Percentiles rank a stretch among this genome's conserved stretches.
Conservation (phyloP, 768 basidiomycete genomes). For the Tricholoma sp. region DNA sequence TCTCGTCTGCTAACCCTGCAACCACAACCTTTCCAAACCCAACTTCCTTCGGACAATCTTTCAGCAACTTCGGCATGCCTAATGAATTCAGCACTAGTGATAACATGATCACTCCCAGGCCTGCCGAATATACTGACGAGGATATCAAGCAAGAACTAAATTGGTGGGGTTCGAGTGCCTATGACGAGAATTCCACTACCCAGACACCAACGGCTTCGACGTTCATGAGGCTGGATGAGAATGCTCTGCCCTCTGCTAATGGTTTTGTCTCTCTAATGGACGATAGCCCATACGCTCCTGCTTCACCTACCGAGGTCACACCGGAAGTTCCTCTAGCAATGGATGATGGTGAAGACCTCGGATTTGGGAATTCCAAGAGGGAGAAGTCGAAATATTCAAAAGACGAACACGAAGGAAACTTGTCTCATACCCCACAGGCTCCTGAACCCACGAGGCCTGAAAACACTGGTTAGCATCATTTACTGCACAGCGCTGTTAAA, state of each 20-base stretch:
- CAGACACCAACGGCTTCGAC: constrained; percentile 66
- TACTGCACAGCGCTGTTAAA: background rate
- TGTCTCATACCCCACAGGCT: constrained; percentile 3
- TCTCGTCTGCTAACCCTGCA: constrained; percentile 46
- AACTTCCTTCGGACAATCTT: constrained; percentile 28
- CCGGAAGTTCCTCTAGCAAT: constrained; percentile 17
- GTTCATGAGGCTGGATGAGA: constrained; percentile 53
- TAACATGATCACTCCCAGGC: constrained; percentile 28
- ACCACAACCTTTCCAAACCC: constrained; percentile 47
- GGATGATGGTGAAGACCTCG: constrained; percentile 84
- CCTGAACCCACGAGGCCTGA: constrained; percentile 8
- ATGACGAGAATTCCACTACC: constrained; percentile 27
- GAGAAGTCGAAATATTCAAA: constrained; percentile 31
- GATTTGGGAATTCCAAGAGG: constrained; percentile 71
- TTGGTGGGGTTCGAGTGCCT: constrained; percentile 61
- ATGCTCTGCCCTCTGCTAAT: constrained; percentile 37
- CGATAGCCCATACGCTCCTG: constrained; percentile 38
- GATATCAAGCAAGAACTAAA: constrained; percentile 35
- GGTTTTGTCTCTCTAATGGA: constrained; percentile 88
- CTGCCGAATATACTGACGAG: constrained; percentile 24
- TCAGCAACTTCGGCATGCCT: constrained; percentile 31
- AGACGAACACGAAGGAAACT: constrained; percentile 18
- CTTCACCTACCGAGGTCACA: constrained; percentile 13
- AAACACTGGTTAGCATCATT: constrained; percentile 22
- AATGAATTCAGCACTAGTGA: constrained; percentile 28